Conservation (phyloP, 2,329 filamentous ascomycete species). For the Blumeriella jaapii region DNA sequence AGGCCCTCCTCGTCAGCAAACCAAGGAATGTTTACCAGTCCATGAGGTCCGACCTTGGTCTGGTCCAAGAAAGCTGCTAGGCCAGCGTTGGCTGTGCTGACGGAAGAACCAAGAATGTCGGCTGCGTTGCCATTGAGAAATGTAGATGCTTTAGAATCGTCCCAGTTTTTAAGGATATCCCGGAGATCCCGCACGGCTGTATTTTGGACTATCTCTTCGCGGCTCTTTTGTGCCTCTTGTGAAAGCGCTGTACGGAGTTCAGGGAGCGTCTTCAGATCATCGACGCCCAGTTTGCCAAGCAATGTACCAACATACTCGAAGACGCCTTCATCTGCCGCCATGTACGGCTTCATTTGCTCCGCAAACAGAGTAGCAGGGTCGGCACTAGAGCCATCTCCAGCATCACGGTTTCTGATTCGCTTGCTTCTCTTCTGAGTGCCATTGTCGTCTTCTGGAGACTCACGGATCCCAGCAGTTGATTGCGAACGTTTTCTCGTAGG, state of each 20-base stretch:
- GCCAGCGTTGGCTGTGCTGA: constrained; percentile 29
- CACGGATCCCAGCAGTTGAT: constrained; percentile 46
- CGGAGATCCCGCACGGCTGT: constrained; percentile 28
- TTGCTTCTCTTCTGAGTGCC: constrained; percentile 52
- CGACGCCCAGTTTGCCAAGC: constrained; percentile 22
- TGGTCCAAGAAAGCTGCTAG: constrained; percentile 53
- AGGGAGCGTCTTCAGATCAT: constrained; percentile 23
- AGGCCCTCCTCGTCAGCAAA: constrained; percentile 45
- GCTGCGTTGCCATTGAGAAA: constrained; percentile 24
- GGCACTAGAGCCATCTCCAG: constrained; percentile 35
- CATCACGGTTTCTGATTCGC: constrained; percentile 49
- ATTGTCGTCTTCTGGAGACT: constrained; percentile 44
- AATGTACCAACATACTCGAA: constrained; percentile 23
- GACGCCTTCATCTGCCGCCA: constrained; percentile 23
- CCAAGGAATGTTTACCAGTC: constrained; percentile 33
- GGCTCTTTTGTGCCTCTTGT: constrained; percentile 10
- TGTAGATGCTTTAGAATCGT: constrained; percentile 28
- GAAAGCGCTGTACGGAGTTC: constrained; percentile 21
- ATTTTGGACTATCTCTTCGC: constrained; percentile 16
- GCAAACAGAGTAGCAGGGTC: constrained; percentile 42
- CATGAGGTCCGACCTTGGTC: constrained; percentile 43
- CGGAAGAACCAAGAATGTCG: constrained; percentile 25
- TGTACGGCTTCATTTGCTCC: constrained; percentile 36
- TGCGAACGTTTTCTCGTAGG: constrained; percentile 49
- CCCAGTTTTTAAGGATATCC: constrained; percentile 29